These are phyloP conservation scores for Polyporus tsugae DNA, from an alignment of 1,284 basidiomycete species.

Conservation along the genomic window DNA sequence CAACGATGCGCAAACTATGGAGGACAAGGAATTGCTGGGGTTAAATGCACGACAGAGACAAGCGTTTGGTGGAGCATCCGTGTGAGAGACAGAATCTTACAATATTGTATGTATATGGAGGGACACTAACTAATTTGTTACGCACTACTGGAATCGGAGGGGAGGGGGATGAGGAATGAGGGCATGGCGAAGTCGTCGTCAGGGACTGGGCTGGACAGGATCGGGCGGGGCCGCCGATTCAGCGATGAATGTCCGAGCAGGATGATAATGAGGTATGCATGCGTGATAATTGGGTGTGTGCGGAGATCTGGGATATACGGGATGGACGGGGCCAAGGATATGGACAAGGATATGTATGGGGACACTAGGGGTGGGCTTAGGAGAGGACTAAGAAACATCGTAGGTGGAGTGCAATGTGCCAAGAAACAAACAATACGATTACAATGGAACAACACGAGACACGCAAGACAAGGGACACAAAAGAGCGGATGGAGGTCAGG, in stretches of 20 bases:
- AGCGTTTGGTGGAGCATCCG: constrained; percentile 17
- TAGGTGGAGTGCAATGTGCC: constrained; percentile 15
- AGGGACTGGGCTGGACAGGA: constrained; percentile 18
- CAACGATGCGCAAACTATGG: background rate
- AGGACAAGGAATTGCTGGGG: constrained; percentile 1
- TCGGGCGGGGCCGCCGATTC: constrained; percentile 9
- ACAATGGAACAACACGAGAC: constrained; percentile 2
- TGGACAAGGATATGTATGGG: background rate
- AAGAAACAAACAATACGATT: constrained; percentile 10
- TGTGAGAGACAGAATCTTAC: constrained; percentile 20
- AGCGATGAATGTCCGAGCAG: background rate
- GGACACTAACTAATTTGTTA: constrained; percentile 15
- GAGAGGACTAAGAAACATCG: background rate
- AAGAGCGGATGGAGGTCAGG: constrained; percentile 27
- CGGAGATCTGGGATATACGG: constrained; percentile 2
- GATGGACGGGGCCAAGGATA: constrained; percentile 1
- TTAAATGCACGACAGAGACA: background rate
- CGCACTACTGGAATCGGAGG: constrained; percentile 5
- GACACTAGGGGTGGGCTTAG: background rate
- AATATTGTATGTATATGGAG: constrained; percentile 24
- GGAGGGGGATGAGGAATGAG: background rate
- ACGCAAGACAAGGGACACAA: constrained; percentile 2
- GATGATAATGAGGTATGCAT: background rate
- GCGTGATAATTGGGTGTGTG: constrained; percentile 3
- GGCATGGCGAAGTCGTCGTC: constrained; percentile 18